phyloP scores from a whole-genome alignment of 2,329 filamentous ascomycete genomes.

The Neofusicoccum ribis region DNA sequence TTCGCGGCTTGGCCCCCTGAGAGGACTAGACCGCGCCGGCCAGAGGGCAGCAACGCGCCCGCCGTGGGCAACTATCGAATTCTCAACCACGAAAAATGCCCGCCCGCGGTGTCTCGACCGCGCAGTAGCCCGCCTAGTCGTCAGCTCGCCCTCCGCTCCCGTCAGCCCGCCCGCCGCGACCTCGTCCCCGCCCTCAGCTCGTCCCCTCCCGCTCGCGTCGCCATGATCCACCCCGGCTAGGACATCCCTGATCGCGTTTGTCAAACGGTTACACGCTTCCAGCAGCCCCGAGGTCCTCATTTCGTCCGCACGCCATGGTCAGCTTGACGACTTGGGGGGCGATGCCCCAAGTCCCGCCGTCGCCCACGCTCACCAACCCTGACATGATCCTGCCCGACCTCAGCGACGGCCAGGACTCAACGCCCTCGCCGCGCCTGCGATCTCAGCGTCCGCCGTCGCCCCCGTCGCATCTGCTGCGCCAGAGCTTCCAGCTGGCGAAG shows the following conservation, averaged over 20 bases:
- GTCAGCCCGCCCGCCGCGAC: not conserved
- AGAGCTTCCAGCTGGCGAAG: slow-evolving; percentile 30
- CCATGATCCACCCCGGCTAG: slow-evolving; percentile 17
- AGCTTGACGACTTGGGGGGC: slow-evolving; percentile 17
- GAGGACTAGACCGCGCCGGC: not conserved
- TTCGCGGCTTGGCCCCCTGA: slow-evolving; percentile 11
- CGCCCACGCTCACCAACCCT: slow-evolving; percentile 86
- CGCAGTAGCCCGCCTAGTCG: slow-evolving; percentile 1
- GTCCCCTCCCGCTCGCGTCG: not conserved
- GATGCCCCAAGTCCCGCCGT: slow-evolving; percentile 51
- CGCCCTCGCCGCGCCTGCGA: slow-evolving; percentile 54
- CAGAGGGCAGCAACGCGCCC: not conserved
- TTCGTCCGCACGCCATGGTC: slow-evolving; percentile 1
- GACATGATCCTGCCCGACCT: slow-evolving; percentile 85
- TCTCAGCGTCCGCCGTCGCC: slow-evolving; percentile 48
- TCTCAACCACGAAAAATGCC: slow-evolving; percentile 18
- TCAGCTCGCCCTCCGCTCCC: not conserved
- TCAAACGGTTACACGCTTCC: slow-evolving; percentile 15
- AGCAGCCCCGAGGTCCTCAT: not conserved
- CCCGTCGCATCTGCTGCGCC: slow-evolving; percentile 30
- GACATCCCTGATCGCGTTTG: slow-evolving; percentile 18
- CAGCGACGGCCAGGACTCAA: slow-evolving; percentile 26
- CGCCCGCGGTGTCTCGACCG: not conserved
- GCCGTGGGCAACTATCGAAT: slow-evolving; percentile 12
- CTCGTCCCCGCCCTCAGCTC: not conserved